Evolutionary conservation across 1,139 yeast species (phyloP), one percentile per base, ranked within the genome.

Genomic region (Hanseniaspora uvarum): DNA sequence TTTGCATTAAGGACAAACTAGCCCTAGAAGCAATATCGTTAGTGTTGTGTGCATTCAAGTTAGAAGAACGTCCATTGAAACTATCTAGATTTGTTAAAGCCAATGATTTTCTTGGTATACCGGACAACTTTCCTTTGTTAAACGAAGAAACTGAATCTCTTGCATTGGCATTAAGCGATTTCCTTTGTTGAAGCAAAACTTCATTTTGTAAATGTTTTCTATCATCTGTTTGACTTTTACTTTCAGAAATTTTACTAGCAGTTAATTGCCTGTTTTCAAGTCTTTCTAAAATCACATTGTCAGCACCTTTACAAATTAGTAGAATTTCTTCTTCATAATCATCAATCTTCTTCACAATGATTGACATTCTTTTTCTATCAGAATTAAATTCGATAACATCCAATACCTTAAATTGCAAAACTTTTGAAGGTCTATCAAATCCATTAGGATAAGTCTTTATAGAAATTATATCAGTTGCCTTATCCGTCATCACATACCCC

Each of bases 241-340:
- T 75, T 56, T 86, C 89, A 23, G 69, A 72, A 34, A 84, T 78
- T 63, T 84, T 87, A 19, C 69, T 65, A 40, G 70, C 67, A 0
- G 95, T 96, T 56, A 83, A 56, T 2, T 75, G 77, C 1, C 74
- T 60, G 58, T 83, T 74, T 54, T 74, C 75, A 57, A 89, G 70
- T 56, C 85, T 76, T 56, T 89, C 96, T 58, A 89, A 67, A 53
- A 94, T 86, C n/a, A 92, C 76, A 63, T 87, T 87, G 66, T 94
- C 98, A 0, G 99, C 98, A 54, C 97, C 98, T 69, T 94, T 94
- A 69, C 96, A 86, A 48, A 94, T 72, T 55, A 92, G 65, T 53
- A 92, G 79, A 23, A 88, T 75, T 57, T 85, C 75, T n/a, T 79
- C 80, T 0, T 58, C 57, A 59, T 70, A 74, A 1, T 88, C 83